Base-by-base conservation (phyloP, 2,329 filamentous ascomycete genomes). In the Pseudohalonectria lignicola region DNA sequence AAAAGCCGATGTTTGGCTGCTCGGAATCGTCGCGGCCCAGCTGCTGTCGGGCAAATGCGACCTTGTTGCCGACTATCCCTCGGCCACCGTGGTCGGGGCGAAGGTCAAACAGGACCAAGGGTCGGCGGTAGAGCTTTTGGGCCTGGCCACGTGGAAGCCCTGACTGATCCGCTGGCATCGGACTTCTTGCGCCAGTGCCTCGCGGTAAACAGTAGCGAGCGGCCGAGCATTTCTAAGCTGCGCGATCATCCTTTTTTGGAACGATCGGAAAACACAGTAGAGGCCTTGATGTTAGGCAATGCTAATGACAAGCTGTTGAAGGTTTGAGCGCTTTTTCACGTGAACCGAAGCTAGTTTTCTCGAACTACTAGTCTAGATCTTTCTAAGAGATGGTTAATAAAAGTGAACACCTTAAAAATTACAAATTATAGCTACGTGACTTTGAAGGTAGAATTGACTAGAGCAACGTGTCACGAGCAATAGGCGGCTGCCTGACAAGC, bases 1-100 rank as follows among this genome's bases (percentile, higher is more conserved):
- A 15, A 39, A 39, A 33, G 40, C 36, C 2, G 37, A 41, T 16
- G 33, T 23, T 5, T 41, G 40, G 40, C 32, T 41, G 17, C 18
- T 41, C 16, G 40, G 40, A 2, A n/a, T 41, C n/a, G 15, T 36
- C 15, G 36, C 37, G 5, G 36, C 32, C 4, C 31, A 41, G 28
- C 13, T 39, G 11, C 36, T 39, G 5, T 36, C 29, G 4, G 40
- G 36, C 6, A 8, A 31, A 3, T 15, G 19, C 33, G 16, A 9
- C 21, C n/a, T 36, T 18, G 33, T 3, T 7, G 36, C 17, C 26
- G 12, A 30, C 12, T 30, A 30, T 15, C 17, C 9, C n/a, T 23
- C 40, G 21, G 13, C 36, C 20, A 15, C 11, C 7, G 21, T 8
- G 13, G 19, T 18, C 20, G 36, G 25, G 19, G 7, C 10, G 18